Percentiles rank a stretch among this genome's conserved stretches.
phyloP scores from a whole-genome alignment of 352 stramenopile genomes.

The Thraustochytrium striatum region DNA sequence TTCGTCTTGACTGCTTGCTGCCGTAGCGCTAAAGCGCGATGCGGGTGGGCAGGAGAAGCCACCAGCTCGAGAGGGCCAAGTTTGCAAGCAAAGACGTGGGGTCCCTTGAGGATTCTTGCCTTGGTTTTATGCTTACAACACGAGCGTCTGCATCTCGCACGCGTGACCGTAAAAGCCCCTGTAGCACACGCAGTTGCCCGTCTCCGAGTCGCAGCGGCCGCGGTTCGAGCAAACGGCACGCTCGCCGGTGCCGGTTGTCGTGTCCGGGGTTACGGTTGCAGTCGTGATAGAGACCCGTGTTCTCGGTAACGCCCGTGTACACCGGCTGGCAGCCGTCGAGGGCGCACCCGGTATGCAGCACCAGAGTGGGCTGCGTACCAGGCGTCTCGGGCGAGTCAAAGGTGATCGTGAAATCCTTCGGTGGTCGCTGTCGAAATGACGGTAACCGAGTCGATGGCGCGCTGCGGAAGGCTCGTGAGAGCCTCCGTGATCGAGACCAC shows the following conservation, averaged over 20 bases:
- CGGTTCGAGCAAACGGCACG: constrained; percentile 57
- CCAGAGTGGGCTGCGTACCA: background rate
- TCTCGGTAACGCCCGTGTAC: constrained; percentile 51
- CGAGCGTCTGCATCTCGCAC: constrained; percentile 46
- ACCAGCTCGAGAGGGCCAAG: too few relatives aligned
- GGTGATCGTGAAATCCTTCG: constrained; percentile 59
- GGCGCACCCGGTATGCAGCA: constrained; percentile 58
- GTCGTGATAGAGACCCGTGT: constrained; percentile 51
- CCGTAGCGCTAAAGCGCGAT: too few relatives aligned
- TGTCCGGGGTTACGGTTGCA: constrained; percentile 53
- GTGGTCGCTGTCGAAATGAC: constrained; percentile 39
- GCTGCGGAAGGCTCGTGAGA: constrained; percentile 12
- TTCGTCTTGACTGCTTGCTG: background rate
- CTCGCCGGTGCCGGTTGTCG: constrained; percentile 58
- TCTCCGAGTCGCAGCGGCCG: constrained; percentile 57
- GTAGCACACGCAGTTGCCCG: constrained; percentile 58
- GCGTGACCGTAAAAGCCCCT: constrained; percentile 49
- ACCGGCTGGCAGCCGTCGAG: constrained; percentile 58
- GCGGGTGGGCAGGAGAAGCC: too few relatives aligned
- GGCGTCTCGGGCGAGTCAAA: constrained; percentile 3
- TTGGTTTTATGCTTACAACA: constrained; percentile 16
- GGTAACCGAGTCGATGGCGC: constrained; percentile 37
- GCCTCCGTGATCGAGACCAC: constrained; percentile 50
- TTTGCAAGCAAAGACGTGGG: background rate
- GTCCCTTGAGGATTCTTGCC: background rate